Evolutionary conservation across 352 stramenopile genomes (phyloP).

Genomic region (Phytophthora meadii): DNA sequence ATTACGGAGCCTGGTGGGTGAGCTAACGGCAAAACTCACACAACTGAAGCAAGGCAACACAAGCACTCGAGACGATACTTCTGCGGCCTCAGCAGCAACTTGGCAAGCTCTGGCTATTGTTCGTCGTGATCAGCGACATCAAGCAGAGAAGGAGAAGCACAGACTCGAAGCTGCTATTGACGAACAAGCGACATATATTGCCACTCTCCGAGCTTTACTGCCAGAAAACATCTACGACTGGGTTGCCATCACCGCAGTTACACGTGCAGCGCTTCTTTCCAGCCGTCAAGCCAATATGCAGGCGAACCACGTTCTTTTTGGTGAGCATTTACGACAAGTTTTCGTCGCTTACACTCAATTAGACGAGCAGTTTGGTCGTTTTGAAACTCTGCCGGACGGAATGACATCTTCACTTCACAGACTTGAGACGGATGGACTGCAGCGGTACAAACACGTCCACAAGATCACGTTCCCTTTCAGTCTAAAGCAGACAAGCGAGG

Average conservation of each 20-base stretch:
- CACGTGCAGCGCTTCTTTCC: background rate
- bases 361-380: conserved; percentile 7
- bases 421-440: background rate
- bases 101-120: conserved; percentile 10
- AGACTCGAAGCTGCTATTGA: conserved; percentile 5
- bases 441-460: conserved; percentile 7
- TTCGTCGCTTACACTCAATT: conserved; percentile 13
- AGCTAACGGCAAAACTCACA: background rate
- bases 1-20: background rate
- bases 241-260: background rate
- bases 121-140: background rate
- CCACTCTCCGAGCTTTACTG: conserved; percentile 1
- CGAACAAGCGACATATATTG: conserved; percentile 10
- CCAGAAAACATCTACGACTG: background rate
- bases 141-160: conserved; percentile 2
- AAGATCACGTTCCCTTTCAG: conserved; percentile 8
- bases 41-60: background rate
- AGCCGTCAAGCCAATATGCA: conserved; percentile 6
- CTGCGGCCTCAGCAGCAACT: background rate
- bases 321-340: conserved; percentile 17
- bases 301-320: conserved; percentile 14
- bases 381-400: background rate
- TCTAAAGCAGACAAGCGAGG: conserved; percentile 1
- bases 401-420: background rate
- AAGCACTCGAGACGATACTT: background rate